Conservation (phyloP, 2,329 filamentous ascomycete species). For the Pyrenochaeta sp. region DNA sequence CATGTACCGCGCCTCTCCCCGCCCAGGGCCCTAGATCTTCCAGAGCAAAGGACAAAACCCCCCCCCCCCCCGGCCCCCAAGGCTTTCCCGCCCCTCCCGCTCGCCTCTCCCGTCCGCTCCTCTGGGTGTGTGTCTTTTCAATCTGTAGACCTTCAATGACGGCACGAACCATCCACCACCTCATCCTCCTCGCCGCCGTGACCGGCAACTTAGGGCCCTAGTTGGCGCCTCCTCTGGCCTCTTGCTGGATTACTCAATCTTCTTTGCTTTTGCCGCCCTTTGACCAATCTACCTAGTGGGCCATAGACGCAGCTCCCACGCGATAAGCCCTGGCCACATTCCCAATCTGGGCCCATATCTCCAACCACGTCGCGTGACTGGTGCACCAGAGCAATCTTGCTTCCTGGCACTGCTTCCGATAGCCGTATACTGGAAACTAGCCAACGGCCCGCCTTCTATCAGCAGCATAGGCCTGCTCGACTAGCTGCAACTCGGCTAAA, state of each 20-base stretch:
- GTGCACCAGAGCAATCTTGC: slow-evolving; percentile 27
- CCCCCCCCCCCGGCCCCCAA: too few relatives aligned
- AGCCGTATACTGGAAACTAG: slow-evolving; percentile 34
- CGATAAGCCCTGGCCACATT: slow-evolving; percentile 45
- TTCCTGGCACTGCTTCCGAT: slow-evolving; percentile 22
- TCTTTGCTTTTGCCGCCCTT: slow-evolving; percentile 30
- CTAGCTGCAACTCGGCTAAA: slow-evolving; percentile 29
- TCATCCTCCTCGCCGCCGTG: slow-evolving; percentile 52
- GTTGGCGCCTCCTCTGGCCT: slow-evolving; percentile 15
- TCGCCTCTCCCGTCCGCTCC: slow-evolving; percentile 11
- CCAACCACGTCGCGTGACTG: slow-evolving; percentile 40
- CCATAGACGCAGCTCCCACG: slow-evolving; percentile 42
- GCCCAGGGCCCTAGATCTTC: slow-evolving; percentile 34
- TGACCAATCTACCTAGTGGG: slow-evolving; percentile 31
- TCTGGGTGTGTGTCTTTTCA: too few relatives aligned
- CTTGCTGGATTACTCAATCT: slow-evolving; percentile 26
- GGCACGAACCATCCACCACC: slow-evolving; percentile 52
- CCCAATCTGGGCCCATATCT: slow-evolving; percentile 40
- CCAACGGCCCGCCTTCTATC: slow-evolving; percentile 42
- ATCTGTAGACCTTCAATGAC: slow-evolving; percentile 51
- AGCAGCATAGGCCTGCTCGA: slow-evolving; percentile 26
- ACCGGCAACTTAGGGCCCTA: slow-evolving; percentile 49
- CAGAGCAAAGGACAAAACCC: too few relatives aligned
- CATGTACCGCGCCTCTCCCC: slow-evolving; percentile 31
- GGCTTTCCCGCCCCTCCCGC: slow-evolving; percentile 24